Evolutionary conservation across 495 filamentous ascomycete species (phyloP).

Genomic region (Penicillium malachiteum): DNA sequence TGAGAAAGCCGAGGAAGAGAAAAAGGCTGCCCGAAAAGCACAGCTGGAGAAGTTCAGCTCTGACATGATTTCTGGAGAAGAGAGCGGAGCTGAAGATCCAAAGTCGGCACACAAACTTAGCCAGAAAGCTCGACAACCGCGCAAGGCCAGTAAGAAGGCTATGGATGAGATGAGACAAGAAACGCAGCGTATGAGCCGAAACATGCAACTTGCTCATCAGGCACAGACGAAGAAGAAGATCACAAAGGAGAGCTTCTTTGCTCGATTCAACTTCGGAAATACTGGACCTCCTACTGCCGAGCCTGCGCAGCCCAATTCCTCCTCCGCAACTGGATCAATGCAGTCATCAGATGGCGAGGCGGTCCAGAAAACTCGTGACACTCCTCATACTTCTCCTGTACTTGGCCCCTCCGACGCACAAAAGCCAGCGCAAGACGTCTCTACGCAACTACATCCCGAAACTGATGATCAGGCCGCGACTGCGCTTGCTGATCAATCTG

Average conservation of each 20-base stretch:
- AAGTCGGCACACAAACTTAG: conserved; percentile 57
- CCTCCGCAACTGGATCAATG: conserved; percentile 42
- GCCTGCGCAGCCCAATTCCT: conserved; percentile 31
- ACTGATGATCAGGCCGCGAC: neutral
- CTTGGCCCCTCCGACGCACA: conserved; percentile 21
- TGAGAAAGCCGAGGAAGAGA: conserved; percentile 59
- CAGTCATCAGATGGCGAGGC: conserved; percentile 51
- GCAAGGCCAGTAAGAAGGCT: conserved; percentile 94
- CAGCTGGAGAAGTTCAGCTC: conserved; percentile 37
- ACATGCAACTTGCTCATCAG: conserved; percentile 88
- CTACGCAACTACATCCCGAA: conserved; percentile 4
- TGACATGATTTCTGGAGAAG: conserved; percentile 32
- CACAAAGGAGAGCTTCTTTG: conserved; percentile 78
- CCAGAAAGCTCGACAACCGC: conserved; percentile 64
- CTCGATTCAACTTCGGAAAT: conserved; percentile 73
- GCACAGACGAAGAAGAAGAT: conserved; percentile 91
- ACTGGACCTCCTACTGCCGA: conserved; percentile 23
- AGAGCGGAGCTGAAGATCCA: conserved; percentile 56
- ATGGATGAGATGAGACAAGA: conserved; percentile 92
- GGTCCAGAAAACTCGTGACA: conserved; percentile 37
- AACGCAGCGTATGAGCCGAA: conserved; percentile 85
- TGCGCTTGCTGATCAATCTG: neutral
- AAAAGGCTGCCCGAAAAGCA: conserved; percentile 42
- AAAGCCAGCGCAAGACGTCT: conserved; percentile 20
- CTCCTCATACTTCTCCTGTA: conserved; percentile 51